Percentiles rank a stretch among this genome's conserved stretches.
Evolutionary conservation across 2,329 filamentous ascomycete genomes (phyloP).

Genomic region (Pyrenophora tritici-repentis): DNA sequence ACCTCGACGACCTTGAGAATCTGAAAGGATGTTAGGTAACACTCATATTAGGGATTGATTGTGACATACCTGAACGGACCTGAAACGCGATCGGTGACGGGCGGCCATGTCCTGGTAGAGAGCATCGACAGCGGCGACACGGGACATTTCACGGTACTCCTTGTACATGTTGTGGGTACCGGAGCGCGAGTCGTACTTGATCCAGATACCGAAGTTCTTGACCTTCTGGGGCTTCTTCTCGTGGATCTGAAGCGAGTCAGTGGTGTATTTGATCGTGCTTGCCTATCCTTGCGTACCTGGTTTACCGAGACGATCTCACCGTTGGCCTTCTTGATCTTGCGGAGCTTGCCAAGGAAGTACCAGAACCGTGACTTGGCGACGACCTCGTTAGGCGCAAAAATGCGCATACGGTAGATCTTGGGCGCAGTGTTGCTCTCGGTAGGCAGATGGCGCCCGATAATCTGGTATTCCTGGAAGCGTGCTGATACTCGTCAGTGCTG

Average conservation of each 20-base stretch:
- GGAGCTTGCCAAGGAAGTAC: slow-evolving; percentile 99
- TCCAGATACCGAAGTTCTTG: slow-evolving; percentile 99
- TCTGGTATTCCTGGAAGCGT: slow-evolving; percentile 99
- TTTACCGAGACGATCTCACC: slow-evolving; percentile 99
- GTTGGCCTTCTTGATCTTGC: slow-evolving; percentile 99
- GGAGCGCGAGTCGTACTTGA: slow-evolving; percentile 99
- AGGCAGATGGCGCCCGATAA: slow-evolving; percentile 99
- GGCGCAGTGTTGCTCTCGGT: slow-evolving; percentile 95
- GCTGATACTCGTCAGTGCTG: slow-evolving; percentile 62
- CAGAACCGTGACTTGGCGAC: slow-evolving; percentile 99
- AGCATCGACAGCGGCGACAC: slow-evolving; percentile 91
- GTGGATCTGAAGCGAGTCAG: slow-evolving; percentile 68
- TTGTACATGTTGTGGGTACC: slow-evolving; percentile 99
- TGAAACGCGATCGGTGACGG: slow-evolving; percentile 96
- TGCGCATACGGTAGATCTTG: slow-evolving; percentile 99
- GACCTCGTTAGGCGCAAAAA: slow-evolving; percentile 97
- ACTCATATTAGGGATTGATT: background rate
- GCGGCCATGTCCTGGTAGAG: slow-evolving; percentile 99
- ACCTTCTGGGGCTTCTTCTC: slow-evolving; percentile 99
- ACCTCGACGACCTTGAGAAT: slow-evolving; percentile 98
- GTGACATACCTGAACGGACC: slow-evolving; percentile 89
- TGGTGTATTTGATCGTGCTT: background rate
- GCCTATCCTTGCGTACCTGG: slow-evolving; percentile 67
- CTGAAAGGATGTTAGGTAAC: slow-evolving; percentile 53
- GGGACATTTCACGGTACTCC: slow-evolving; percentile 99